Conservation (phyloP, 2,329 filamentous ascomycete genomes). For the Penicillium psychrosexuale region DNA sequence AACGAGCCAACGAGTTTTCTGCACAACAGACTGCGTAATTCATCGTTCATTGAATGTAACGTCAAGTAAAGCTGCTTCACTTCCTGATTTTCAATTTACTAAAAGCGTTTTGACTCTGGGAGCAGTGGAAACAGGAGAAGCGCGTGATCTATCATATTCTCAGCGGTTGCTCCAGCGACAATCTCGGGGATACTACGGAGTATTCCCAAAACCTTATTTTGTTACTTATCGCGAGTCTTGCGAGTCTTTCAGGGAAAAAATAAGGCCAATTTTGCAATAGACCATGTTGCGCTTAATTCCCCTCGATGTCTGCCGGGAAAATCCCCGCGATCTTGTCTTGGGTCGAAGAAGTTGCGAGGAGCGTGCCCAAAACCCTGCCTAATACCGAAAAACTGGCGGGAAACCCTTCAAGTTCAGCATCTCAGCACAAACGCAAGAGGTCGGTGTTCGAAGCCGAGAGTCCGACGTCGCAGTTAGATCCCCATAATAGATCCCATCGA, state of each 20-base stretch:
- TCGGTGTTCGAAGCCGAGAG: neutral
- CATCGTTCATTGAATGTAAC: too few species aligned
- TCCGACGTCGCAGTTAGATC: neutral
- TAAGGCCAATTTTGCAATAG: neutral
- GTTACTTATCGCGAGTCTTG: neutral
- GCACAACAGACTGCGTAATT: too few species aligned
- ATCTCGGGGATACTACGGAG: neutral
- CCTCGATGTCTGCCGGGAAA: neutral
- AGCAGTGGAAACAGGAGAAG: too few species aligned
- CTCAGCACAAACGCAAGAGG: neutral
- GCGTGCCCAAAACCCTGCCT: neutral
- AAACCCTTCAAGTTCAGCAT: neutral
- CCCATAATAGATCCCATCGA: neutral
- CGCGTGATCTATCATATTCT: neutral
- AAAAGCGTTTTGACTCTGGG: too few species aligned
- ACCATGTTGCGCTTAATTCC: neutral
- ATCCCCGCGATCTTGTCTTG: neutral
- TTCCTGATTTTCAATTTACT: too few species aligned
- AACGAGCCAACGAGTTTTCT: neutral
- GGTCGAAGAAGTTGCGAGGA: neutral
- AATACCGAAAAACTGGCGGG: neutral
- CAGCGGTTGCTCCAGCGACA: neutral
- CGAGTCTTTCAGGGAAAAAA: neutral
- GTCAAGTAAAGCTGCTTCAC: too few species aligned
- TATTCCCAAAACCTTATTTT: neutral